Base-by-base conservation (phyloP, 179 eudicot species). In the Beta lomatogona region DNA sequence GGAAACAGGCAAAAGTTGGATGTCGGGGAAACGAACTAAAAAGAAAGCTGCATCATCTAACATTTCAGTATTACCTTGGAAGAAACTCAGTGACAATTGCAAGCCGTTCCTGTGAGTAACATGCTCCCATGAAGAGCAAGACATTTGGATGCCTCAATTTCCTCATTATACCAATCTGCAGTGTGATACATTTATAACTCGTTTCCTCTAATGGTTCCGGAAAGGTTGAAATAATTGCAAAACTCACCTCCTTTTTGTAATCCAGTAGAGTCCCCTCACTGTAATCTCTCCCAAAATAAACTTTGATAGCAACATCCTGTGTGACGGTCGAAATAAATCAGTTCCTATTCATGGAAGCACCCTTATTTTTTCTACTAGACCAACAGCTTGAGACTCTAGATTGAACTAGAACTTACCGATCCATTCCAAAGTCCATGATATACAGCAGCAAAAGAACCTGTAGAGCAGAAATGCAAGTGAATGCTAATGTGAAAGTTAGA, bases 301-400 rank as follows among this genome's bases (percentile, higher is more conserved):
- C 92, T 83, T 92, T 91, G 50, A 92, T 82, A 6, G 95, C 97
- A 79, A 93, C 97, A 88, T 93, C 97, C 97, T 93, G 87, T 22
- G 15, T 36, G 59, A 83, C 75, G 82, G 18, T 52, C 60, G 79
- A 61, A 77, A 70, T 44, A 81, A 59, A 73, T 73, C 18, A 84
- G 64, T 25, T 73, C 22, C 28, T 25, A 57, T 61, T 71, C 55
- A 55, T 22, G 73, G 54, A 68, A 69, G 71, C 5, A 48, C 41
- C 21, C 13, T n/a, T 71, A 6, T 8, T 66, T 50, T 54, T 25
- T 22, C 22, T 7, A 44, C 5, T 74, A 68, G 21, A 12, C 18
- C 54, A 55, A 53, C 16, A 55, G 46, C 11, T 58, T 68, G 41
- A 77, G 60, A 77, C 68, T 28, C 58, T 28, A 54, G 15, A 6